Evolutionary conservation across 2,329 filamentous ascomycete genomes (phyloP), one percentile per base, ranked within the genome.

Genomic region (Apiospora phragmitis): DNA sequence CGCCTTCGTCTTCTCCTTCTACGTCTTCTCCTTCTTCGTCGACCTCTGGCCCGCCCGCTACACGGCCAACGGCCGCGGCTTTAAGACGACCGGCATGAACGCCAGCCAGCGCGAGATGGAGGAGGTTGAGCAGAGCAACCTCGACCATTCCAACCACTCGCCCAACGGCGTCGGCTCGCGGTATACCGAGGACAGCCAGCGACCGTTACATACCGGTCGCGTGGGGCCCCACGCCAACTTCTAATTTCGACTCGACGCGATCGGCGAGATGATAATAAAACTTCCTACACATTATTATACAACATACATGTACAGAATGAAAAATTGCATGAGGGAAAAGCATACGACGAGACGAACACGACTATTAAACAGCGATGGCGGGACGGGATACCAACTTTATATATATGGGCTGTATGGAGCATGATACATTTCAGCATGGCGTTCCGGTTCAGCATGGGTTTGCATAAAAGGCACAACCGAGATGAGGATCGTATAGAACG

Each of bases 1-100:
- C 74, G 89, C 94, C 42, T 90, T 97, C 78, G 86, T 97, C 78
- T 98, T 95, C 83, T 93, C 93, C 69, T 92, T 95, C 78, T 98
- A 97, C 83, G 87, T 97, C 72, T 88, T 95, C 73, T 94, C 92
- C 72, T 98, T 97, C 85, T 88, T 92, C 77, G 87, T 98, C 79
- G 95, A 99, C 82, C 89, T 99, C 67, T 87, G 93, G 73, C 96
- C 96, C 0, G 93, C 94, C 14, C 85, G 92, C 2, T 85, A 88
- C 72, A 92, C 90, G 2, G 67, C 75, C 69, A 72, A 73, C 18
- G 71, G 70, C 42, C 69, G 71, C 62, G 74, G 73, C 26, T 73
- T 75, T 70, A 72, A 74, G 26, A 47, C 74, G 1, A 71, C 73
- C 1, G 74, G 74, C 29, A 77, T 77, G 74, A 73, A 70, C 51